phyloP scores from a whole-genome alignment of 805 yeast genomes.

The Teunomyces atbi region DNA sequence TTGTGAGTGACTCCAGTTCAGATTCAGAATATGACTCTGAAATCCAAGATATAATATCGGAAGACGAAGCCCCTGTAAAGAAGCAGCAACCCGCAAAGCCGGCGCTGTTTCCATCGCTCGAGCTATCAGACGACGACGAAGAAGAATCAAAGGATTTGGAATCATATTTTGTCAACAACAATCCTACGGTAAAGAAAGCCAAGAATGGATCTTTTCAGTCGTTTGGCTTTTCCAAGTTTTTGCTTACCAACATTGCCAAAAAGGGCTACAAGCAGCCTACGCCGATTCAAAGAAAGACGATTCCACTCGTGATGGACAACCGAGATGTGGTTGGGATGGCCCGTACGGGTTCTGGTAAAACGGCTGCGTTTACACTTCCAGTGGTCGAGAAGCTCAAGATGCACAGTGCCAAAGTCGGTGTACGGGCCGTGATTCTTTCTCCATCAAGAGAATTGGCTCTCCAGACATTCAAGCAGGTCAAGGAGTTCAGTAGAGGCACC shows the following conservation, averaged over 20 bases:
- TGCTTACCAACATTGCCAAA: slow-evolving; percentile 66
- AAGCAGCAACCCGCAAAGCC: slow-evolving; percentile 25
- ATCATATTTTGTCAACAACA: slow-evolving; percentile 40
- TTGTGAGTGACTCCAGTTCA: slow-evolving; percentile 31
- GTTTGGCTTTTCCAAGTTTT: slow-evolving; percentile 76
- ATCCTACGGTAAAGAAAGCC: slow-evolving; percentile 53
- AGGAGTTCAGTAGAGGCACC: slow-evolving; percentile 82
- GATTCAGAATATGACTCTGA: slow-evolving; percentile 29
- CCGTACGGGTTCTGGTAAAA: slow-evolving; percentile 97
- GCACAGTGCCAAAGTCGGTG: slow-evolving; percentile 86
- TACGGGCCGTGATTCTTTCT: slow-evolving; percentile 82
- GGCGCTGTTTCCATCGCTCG: slow-evolving; percentile 46
- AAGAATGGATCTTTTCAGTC: slow-evolving; percentile 85
- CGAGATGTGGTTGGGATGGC: slow-evolving; percentile 99
- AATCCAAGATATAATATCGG: slow-evolving; percentile 53
- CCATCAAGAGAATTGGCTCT: slow-evolving; percentile 96
- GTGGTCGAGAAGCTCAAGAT: slow-evolving; percentile 79
- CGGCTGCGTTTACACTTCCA: slow-evolving; percentile 95
- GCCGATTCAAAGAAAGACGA: slow-evolving; percentile 95
- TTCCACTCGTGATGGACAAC: slow-evolving; percentile 82
- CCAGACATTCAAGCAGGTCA: slow-evolving; percentile 85
- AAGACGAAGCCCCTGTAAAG: slow-evolving; percentile 43
- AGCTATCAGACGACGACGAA: slow-evolving; percentile 43
- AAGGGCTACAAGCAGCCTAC: slow-evolving; percentile 96
- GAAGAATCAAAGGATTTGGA: slow-evolving; percentile 27